Percentiles rank a stretch among this genome's conserved stretches.
These are phyloP conservation scores for Aureobasidium sp. DNA, from an alignment of 2,329 filamentous ascomycete genomes.

Conservation along the genomic window DNA sequence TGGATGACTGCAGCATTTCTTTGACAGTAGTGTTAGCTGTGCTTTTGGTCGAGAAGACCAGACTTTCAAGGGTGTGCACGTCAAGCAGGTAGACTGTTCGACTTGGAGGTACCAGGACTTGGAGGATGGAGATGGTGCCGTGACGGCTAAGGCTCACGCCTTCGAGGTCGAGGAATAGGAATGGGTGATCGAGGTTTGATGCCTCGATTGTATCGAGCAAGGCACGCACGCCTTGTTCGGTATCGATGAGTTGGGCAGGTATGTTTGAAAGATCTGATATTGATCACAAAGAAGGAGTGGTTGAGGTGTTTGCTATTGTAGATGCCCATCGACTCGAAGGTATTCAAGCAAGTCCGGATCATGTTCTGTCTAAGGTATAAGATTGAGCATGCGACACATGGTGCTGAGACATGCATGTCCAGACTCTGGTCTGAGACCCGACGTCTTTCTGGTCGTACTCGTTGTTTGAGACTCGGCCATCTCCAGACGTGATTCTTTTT, in stretches of 20 bases:
- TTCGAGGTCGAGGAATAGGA: conserved; percentile 56
- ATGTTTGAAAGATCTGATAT: not conserved
- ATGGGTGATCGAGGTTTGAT: not conserved
- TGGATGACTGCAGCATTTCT: conserved; percentile 49
- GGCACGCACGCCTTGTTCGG: not conserved
- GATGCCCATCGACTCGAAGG: too few relatives aligned
- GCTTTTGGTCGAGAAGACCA: conserved; percentile 45
- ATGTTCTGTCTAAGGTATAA: too few relatives aligned
- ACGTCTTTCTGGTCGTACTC: too few relatives aligned
- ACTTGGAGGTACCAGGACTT: conserved; percentile 39
- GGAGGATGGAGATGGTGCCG: conserved; percentile 53
- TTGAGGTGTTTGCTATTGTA: too few relatives aligned
- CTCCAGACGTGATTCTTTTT: not conserved
- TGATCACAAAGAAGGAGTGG: not conserved
- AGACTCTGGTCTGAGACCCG: too few relatives aligned
- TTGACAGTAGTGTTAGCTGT: conserved; percentile 34
- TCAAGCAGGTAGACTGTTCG: conserved; percentile 51
- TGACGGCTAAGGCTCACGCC: conserved; percentile 48
- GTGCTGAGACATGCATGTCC: not conserved
- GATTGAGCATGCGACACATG: not conserved
- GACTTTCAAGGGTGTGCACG: conserved; percentile 40
- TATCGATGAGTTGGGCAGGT: not conserved
- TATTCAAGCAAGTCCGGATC: too few relatives aligned
- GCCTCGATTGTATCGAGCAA: not conserved
- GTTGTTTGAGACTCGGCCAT: not conserved